Conservation (phyloP, 306 rosid species). For the Ochetophila trinervis region DNA sequence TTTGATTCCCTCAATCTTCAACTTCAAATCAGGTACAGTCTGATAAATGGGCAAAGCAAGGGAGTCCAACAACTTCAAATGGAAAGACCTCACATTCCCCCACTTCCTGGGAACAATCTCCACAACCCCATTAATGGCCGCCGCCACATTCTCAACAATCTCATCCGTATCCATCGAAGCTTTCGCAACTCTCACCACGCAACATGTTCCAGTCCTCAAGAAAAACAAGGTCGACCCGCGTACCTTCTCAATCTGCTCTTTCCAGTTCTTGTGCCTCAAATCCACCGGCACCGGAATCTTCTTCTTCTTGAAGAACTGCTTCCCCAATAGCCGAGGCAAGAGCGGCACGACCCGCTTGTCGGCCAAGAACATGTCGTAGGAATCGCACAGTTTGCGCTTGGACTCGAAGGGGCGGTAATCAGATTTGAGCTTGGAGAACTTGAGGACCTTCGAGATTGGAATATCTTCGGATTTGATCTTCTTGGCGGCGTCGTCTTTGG, state of each 20-base stretch:
- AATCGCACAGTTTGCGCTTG: slow-evolving; percentile 60
- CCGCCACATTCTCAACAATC: slow-evolving; percentile 57
- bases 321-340: slow-evolving; percentile 58
- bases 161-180: slow-evolving; percentile 42
- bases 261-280: slow-evolving; percentile 67
- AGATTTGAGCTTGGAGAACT: slow-evolving; percentile 61
- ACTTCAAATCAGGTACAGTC: slow-evolving; percentile 48
- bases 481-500: slow-evolving; percentile 41
- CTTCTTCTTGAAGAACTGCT: slow-evolving; percentile 70
- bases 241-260: slow-evolving; percentile 61
- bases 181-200: slow-evolving; percentile 68
- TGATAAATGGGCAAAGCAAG: slow-evolving; percentile 67
- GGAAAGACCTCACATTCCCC: slow-evolving; percentile 72
- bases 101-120: slow-evolving; percentile 67
- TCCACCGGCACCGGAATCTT: slow-evolving; percentile 78
- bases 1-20: slow-evolving; percentile 56
- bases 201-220: slow-evolving; percentile 66
- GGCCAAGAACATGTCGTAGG: slow-evolving; percentile 61
- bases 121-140: slow-evolving; percentile 47
- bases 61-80: slow-evolving; percentile 67
- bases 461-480: slow-evolving; percentile 55
- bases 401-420: slow-evolving; percentile 71
- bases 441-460: slow-evolving; percentile 53
- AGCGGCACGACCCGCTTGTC: slow-evolving; percentile 55
- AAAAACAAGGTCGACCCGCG: slow-evolving; percentile 49